Conservation (phyloP, 495 filamentous ascomycete species). For the Trichoderma gamsii region DNA sequence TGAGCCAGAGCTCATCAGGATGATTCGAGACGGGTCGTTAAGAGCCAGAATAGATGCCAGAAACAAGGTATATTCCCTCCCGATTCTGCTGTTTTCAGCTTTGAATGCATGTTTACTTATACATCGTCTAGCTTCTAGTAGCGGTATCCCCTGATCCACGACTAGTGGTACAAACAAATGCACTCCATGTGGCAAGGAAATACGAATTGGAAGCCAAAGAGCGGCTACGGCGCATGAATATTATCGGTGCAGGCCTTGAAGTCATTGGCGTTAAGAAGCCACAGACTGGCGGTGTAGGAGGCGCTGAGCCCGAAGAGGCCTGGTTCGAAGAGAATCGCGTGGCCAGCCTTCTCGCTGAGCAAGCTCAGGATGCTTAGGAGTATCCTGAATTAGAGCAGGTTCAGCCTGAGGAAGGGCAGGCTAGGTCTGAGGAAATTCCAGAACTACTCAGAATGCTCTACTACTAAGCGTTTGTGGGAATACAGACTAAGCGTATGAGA, state of each 20-base stretch:
- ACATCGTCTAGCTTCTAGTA: slow-evolving; percentile 51
- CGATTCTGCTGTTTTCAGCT: background rate
- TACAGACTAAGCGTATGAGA: no score
- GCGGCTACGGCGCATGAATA: slow-evolving; percentile 67
- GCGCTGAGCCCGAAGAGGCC: slow-evolving; percentile 16
- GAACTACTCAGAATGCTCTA: no score
- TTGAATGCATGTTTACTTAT: slow-evolving; percentile 12
- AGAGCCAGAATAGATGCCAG: slow-evolving; percentile 79
- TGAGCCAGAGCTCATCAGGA: slow-evolving; percentile 64
- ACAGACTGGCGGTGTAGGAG: slow-evolving; percentile 21
- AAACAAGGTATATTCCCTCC: slow-evolving; percentile 49
- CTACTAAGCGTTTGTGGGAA: no score
- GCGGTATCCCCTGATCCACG: slow-evolving; percentile 60
- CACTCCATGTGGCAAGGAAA: slow-evolving; percentile 57
- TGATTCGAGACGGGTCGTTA: slow-evolving; percentile 69
- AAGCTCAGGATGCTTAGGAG: background rate
- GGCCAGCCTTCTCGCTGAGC: background rate
- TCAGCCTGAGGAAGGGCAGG: no score
- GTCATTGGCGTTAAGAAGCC: slow-evolving; percentile 39
- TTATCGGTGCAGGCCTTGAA: slow-evolving; percentile 68
- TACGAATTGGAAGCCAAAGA: slow-evolving; percentile 71
- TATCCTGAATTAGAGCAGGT: background rate
- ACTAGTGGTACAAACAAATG: slow-evolving; percentile 57
- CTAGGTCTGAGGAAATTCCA: no score
- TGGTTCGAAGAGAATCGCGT: slow-evolving; percentile 18